A percentile compares a stretch with the other conserved stretches of the same genome.
Conservation (phyloP, 495 filamentous ascomycete genomes). For the Aspergillus campestris region DNA sequence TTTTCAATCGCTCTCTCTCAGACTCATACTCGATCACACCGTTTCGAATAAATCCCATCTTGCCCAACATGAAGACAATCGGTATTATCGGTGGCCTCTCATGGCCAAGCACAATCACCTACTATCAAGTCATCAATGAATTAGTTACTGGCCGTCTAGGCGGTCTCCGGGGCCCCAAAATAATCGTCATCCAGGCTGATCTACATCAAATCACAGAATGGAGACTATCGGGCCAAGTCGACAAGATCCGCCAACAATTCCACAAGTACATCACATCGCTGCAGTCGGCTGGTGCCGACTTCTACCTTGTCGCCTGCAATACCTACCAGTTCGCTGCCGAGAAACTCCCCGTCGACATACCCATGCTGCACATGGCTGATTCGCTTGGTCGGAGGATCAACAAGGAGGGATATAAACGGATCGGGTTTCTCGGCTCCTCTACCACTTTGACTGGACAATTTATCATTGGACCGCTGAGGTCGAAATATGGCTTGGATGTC, state of each 20-base stretch:
- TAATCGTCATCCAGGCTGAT: slow-evolving; percentile 14
- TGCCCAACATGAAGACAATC: slow-evolving; percentile 5
- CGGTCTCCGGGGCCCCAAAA: slow-evolving; percentile 8
- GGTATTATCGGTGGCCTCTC: slow-evolving; percentile 11
- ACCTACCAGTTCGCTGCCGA: slow-evolving; percentile 7
- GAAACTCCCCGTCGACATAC: slow-evolving; percentile 1
- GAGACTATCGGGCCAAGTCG: slow-evolving; percentile 6
- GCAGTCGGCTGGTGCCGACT: slow-evolving; percentile 8
- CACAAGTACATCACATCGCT: neutral
- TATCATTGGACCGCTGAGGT: neutral
- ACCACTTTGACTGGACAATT: slow-evolving; percentile 3
- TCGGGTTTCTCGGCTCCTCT: slow-evolving; percentile 9
- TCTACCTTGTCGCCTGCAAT: slow-evolving; percentile 12
- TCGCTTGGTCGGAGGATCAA: slow-evolving; percentile 2
- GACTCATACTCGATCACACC: too few relatives aligned
- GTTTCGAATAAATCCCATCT: too few relatives aligned
- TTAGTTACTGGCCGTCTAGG: slow-evolving; percentile 6
- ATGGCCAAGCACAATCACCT: slow-evolving; percentile 10
- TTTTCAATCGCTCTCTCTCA: too few relatives aligned
- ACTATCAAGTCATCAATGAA: slow-evolving; percentile 14
- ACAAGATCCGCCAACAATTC: slow-evolving; percentile 1
- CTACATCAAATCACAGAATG: slow-evolving; percentile 7
- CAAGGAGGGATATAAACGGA: slow-evolving; percentile 3
- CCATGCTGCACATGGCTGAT: slow-evolving; percentile 15
- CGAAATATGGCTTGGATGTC: neutral